A percentile compares a stretch with the other conserved stretches of the same genome.
phyloP scores from a whole-genome alignment of 2,329 filamentous ascomycete genomes.

The Zymoseptoria brevis region DNA sequence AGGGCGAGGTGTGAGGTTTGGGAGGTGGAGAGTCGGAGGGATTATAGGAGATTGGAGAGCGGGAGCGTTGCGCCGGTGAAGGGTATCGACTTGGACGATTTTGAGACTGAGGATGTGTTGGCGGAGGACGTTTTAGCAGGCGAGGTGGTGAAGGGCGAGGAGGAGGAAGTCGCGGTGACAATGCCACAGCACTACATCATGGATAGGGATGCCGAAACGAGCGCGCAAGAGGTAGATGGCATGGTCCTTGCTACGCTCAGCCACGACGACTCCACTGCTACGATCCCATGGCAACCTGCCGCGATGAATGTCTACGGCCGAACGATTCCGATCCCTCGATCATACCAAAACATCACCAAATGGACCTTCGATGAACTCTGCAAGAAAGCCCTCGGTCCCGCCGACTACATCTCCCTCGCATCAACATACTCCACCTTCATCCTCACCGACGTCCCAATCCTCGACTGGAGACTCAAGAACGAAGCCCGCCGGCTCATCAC shows the following conservation, averaged over 20 bases:
- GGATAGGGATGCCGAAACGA: background rate
- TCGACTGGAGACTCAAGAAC: constrained; percentile 65
- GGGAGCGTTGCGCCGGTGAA: constrained; percentile 22
- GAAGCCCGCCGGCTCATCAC: constrained; percentile 76
- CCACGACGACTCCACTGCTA: constrained; percentile 3
- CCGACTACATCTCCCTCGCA: constrained; percentile 75
- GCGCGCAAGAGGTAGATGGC: background rate
- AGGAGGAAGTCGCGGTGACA: background rate
- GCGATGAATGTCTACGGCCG: constrained; percentile 56
- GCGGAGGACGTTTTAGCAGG: background rate
- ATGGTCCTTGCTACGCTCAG: background rate
- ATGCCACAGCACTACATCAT: constrained; percentile 16
- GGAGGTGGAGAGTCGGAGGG: constrained; percentile 69
- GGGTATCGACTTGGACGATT: constrained; percentile 11
- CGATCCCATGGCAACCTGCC: constrained; percentile 36
- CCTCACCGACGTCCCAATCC: constrained; percentile 59
- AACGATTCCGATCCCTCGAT: constrained; percentile 50
- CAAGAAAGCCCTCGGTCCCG: constrained; percentile 58
- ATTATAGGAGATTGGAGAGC: constrained; percentile 57
- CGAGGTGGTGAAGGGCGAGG: constrained; percentile 1
- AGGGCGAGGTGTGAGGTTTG: constrained; percentile 73
- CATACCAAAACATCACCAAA: constrained; percentile 50
- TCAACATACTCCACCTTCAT: constrained; percentile 74
- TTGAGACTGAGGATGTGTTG: constrained; percentile 12
- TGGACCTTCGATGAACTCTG: constrained; percentile 66